These are phyloP conservation scores for Cryptococcus neoformans DNA, from an alignment of 1,284 basidiomycete genomes.

Conservation along the genomic window DNA sequence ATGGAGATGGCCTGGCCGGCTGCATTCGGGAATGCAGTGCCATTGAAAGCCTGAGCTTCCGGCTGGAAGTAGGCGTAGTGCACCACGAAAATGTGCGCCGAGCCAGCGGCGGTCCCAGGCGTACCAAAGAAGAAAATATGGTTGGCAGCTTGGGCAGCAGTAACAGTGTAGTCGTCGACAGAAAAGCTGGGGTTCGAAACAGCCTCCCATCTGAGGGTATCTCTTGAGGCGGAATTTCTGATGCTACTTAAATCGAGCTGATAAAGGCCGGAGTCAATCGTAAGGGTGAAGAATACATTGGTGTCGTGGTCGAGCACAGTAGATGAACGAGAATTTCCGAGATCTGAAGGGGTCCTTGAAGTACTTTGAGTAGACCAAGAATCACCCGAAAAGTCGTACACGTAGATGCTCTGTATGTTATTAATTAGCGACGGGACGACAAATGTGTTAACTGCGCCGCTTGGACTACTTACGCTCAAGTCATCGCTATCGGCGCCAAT, in stretches of 20 bases:
- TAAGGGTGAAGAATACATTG: slow-evolving; percentile 63
- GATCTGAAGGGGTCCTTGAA: slow-evolving; percentile 30
- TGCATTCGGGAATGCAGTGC: slow-evolving; percentile 64
- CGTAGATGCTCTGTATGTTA: slow-evolving; percentile 43
- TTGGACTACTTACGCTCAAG: slow-evolving; percentile 51
- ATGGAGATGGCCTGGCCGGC: slow-evolving; percentile 74
- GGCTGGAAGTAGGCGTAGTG: slow-evolving; percentile 61
- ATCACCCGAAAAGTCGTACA: slow-evolving; percentile 45
- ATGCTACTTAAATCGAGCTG: slow-evolving; percentile 64
- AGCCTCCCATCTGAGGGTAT: slow-evolving; percentile 61
- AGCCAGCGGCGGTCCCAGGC: slow-evolving; percentile 62
- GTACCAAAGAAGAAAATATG: slow-evolving; percentile 66
- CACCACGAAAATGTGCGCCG: slow-evolving; percentile 76
- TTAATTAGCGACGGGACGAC: background rate
- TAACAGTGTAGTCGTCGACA: slow-evolving; percentile 39
- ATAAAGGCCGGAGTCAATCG: slow-evolving; percentile 47
- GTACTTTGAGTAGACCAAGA: slow-evolving; percentile 49
- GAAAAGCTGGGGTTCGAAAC: slow-evolving; percentile 58
- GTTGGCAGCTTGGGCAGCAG: slow-evolving; percentile 43
- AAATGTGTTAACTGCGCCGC: background rate
- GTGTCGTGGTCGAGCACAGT: slow-evolving; percentile 84
- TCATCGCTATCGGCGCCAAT: slow-evolving; percentile 67
- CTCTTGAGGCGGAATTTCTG: slow-evolving; percentile 57
- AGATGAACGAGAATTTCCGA: slow-evolving; percentile 41
- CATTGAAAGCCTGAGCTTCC: slow-evolving; percentile 45